phyloP scores from a whole-genome alignment of 2,329 filamentous ascomycete genomes.

The Sporothrix protearum region DNA sequence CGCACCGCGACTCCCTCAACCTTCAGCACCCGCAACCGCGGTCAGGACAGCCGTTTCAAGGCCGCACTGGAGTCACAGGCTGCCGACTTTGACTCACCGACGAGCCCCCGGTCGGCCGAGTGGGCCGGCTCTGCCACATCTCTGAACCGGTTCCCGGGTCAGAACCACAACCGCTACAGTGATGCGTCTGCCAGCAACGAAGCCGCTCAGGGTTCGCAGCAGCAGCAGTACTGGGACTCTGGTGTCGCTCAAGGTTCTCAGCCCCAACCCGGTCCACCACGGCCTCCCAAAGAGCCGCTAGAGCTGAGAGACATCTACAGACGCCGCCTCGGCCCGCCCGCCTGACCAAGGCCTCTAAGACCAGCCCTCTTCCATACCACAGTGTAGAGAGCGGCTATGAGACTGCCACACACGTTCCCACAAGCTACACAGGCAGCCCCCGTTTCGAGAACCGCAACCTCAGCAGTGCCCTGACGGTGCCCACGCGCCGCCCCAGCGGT shows the following conservation, averaged over 20 bases:
- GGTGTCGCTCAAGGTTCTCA: slow-evolving; percentile 34
- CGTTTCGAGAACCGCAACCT: slow-evolving; percentile 57
- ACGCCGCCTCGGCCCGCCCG: slow-evolving; percentile 48
- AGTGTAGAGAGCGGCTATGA: slow-evolving; percentile 54
- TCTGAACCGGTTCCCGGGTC: slow-evolving; percentile 50
- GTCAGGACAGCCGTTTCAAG: slow-evolving; percentile 68
- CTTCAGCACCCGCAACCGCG: slow-evolving; percentile 76
- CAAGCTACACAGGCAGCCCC: slow-evolving; percentile 51
- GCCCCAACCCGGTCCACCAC: slow-evolving; percentile 42
- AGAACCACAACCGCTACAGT: slow-evolving; percentile 48
- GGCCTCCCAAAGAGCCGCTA: slow-evolving; percentile 62
- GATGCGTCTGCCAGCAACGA: slow-evolving; percentile 38
- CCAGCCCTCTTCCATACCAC: slow-evolving; percentile 55
- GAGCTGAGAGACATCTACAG: slow-evolving; percentile 35
- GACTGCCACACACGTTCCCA: slow-evolving; percentile 42
- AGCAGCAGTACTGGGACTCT: slow-evolving; percentile 40
- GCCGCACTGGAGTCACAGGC: slow-evolving; percentile 68
- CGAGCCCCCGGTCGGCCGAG: slow-evolving; percentile 58
- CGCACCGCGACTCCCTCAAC: slow-evolving; percentile 75
- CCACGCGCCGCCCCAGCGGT: slow-evolving; percentile 54
- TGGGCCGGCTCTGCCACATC: slow-evolving; percentile 61
- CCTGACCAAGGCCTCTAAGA: slow-evolving; percentile 51
- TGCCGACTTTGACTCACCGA: slow-evolving; percentile 60
- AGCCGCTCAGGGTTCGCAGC: slow-evolving; percentile 26
- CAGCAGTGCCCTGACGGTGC: slow-evolving; percentile 50